phyloP scores from a whole-genome alignment of 225 moss, liverwort and hornwort species.

The Sphagnum tenellum region DNA sequence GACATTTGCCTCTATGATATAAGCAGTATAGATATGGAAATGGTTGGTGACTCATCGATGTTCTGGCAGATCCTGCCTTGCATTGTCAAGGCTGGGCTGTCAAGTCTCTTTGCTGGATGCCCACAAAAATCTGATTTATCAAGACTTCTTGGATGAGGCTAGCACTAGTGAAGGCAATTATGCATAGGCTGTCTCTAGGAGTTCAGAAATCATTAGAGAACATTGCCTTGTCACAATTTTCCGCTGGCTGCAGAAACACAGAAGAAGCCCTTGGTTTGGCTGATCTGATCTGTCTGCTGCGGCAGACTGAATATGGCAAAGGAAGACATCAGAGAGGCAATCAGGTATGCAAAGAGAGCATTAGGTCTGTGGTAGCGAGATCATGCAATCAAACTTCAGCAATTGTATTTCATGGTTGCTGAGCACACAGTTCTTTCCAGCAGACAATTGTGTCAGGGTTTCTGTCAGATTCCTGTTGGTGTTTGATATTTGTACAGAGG shows the following conservation, averaged over 20 bases:
- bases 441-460: too few species aligned
- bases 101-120: constrained; percentile 50
- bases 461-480: too few species aligned
- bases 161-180: constrained; percentile 3
- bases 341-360: constrained; percentile 73
- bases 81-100: constrained; percentile 28
- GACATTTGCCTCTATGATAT: constrained; percentile 52
- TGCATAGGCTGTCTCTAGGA: constrained; percentile 8
- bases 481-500: too few species aligned
- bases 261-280: constrained; percentile 41
- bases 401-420: constrained; percentile 2
- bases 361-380: constrained; percentile 46
- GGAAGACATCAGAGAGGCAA: constrained; percentile 62
- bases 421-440: too few species aligned
- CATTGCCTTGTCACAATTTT: constrained; percentile 23
- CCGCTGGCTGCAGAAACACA: constrained; percentile 24
- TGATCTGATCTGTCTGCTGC: constrained; percentile 37
- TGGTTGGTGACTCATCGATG: constrained; percentile 27
- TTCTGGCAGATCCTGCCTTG: constrained; percentile 57
- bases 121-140: constrained; percentile 36
- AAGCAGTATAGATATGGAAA: constrained; percentile 40
- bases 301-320: constrained; percentile 38
- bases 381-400: constrained; percentile 52
- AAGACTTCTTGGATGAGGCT: constrained; percentile 11
- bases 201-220: constrained; percentile 28